Evolutionary conservation across 805 yeast genomes (phyloP), one percentile per base, ranked within the genome.

Genomic region (Limtongia smithiae): DNA sequence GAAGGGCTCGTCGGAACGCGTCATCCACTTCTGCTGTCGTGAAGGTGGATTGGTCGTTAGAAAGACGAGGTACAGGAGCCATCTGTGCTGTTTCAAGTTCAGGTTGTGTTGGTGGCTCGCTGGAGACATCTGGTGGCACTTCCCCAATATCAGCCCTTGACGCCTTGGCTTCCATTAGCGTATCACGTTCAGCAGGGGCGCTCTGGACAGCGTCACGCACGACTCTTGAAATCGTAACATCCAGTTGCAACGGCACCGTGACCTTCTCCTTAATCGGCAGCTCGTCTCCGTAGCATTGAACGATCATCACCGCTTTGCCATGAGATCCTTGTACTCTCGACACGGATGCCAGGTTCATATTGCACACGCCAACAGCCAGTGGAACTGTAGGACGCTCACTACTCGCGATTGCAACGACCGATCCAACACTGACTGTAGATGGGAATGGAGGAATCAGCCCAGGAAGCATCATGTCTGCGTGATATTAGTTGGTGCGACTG

Each of bases 251-350:
- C 0, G 87, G 88, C 6, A 70, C 64, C 14, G 66, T 62, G 3
- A 71, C 51, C 25, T 69, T 63, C 39, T 78, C 52, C 78, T 60
- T 31, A 69, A 42, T 69, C 41, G 71, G 77, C 43, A 91, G 69
- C 45, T 76, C 78, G 63, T 91, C 98, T 2, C 78, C 83, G 15
- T 76, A 65, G 28, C 74, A 74, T 59, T 88, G 95, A n/a, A 80
- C 59, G 3, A 88, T 70, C 41, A 76, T 73, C 0, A 90, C 94
- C 0, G 93, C 96, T 27, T 84, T 79, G 11, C 97, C 98, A 14
- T 75, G 74, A 14, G 76, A 71, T 0, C 88, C 89, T 41, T 44
- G 71, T 62, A 35, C 68, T 15, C 55, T 30, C 14, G 51, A 66
- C 41, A 71, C 67, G 1, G 67, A 65, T 2, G 68, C 64, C 56